Percentiles rank a stretch among this genome's conserved stretches.
phyloP scores from a whole-genome alignment of 2,329 filamentous ascomycete genomes.

The Fusarium nelsonii region DNA sequence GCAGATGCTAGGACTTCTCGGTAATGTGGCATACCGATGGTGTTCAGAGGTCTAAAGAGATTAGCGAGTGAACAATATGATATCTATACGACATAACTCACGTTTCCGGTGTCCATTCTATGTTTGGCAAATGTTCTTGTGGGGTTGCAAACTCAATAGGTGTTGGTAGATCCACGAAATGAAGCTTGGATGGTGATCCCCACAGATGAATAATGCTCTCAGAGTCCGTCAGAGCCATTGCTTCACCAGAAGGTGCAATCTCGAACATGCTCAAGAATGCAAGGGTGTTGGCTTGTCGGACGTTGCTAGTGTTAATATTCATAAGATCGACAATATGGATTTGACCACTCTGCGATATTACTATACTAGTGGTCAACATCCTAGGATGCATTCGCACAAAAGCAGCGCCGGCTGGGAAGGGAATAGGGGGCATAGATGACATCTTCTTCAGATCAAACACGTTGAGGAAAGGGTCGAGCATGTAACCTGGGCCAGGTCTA shows the following conservation, averaged over 20 bases:
- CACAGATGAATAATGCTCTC: slow-evolving; percentile 86
- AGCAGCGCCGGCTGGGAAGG: slow-evolving; percentile 91
- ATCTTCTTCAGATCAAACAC: slow-evolving; percentile 96
- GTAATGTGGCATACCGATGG: slow-evolving; percentile 93
- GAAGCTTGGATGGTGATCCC: slow-evolving; percentile 87
- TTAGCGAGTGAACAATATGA: slow-evolving; percentile 6
- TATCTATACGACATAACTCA: slow-evolving; percentile 56
- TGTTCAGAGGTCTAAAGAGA: slow-evolving; percentile 76
- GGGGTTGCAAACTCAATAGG: slow-evolving; percentile 82
- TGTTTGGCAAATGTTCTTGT: slow-evolving; percentile 65
- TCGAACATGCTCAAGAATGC: slow-evolving; percentile 83
- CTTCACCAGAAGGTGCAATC: slow-evolving; percentile 88
- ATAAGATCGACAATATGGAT: slow-evolving; percentile 96
- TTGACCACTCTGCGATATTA: slow-evolving; percentile 91
- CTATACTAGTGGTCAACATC: slow-evolving; percentile 93
- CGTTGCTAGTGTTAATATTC: slow-evolving; percentile 89
- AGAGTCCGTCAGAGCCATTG: slow-evolving; percentile 82
- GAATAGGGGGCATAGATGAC: slow-evolving; percentile 87
- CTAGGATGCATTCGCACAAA: slow-evolving; percentile 97
- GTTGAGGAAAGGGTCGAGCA: slow-evolving; percentile 92
- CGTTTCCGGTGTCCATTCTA: slow-evolving; percentile 80
- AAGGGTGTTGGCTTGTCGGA: slow-evolving; percentile 84
- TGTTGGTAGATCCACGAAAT: slow-evolving; percentile 85
- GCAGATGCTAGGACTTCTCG: slow-evolving; percentile 87
- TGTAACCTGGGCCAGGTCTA: slow-evolving; percentile 77